A percentile compares a stretch with the other conserved stretches of the same genome.
Evolutionary conservation across 129 eudicot species (phyloP).

Genomic region (Smallanthus sonchifolius): DNA sequence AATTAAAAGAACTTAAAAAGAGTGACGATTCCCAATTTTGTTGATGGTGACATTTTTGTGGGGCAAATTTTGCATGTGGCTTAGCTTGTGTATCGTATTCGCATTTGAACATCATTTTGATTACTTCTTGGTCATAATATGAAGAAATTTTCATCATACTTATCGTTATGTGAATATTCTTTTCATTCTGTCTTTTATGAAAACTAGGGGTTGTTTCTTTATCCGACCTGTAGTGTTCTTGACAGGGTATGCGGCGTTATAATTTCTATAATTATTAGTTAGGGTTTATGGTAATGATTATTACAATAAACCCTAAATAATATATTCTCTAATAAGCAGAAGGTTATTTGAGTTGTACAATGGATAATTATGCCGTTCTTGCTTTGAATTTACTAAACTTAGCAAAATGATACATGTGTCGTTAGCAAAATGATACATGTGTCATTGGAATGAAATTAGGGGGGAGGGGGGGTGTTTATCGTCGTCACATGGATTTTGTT

Average conservation of each 20-base stretch:
- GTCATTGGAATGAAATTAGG: not conserved
- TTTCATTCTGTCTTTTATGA: not conserved
- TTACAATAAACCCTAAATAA: too few relatives aligned
- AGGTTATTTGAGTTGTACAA: too few relatives aligned
- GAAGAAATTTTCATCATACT: not conserved
- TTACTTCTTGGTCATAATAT: not conserved
- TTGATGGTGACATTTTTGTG: slow-evolving; percentile 6
- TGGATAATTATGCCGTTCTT: too few relatives aligned
- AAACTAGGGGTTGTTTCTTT: not conserved
- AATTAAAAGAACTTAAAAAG: too few relatives aligned
- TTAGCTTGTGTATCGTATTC: not conserved
- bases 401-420: too few relatives aligned
- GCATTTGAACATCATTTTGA: not conserved
- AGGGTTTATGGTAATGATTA: too few relatives aligned
- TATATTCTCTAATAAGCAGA: too few relatives aligned
- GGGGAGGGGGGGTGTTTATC: not conserved
- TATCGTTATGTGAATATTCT: not conserved
- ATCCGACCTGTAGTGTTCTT: not conserved
- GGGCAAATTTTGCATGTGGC: not conserved
- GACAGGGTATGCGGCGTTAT: not conserved
- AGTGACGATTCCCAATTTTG: not conserved
- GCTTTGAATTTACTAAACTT: too few relatives aligned
- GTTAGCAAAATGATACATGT: not conserved
- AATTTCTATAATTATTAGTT: not conserved
- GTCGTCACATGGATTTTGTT: too few relatives aligned